These are phyloP conservation scores for Schizophyllum amplum DNA, from an alignment of 1,284 basidiomycete genomes.

Conservation along the genomic window DNA sequence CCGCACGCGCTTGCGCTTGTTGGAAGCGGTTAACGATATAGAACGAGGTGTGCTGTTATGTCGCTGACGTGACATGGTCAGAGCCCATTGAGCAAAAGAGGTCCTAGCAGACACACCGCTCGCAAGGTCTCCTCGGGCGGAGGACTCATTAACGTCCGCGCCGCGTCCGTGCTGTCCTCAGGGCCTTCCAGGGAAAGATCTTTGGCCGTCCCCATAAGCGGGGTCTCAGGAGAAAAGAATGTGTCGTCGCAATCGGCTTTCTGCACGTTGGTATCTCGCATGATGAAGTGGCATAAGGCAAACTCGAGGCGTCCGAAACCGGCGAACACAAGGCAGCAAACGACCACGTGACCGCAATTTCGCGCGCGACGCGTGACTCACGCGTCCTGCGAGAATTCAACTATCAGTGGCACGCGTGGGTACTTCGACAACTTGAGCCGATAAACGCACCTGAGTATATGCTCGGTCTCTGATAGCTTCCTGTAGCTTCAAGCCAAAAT, in stretches of 20 bases:
- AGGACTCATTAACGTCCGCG: conserved; percentile 26
- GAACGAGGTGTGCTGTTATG: conserved; percentile 7
- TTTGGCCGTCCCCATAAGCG: neutral
- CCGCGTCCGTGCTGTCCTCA: conserved; percentile 15
- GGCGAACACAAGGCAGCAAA: neutral
- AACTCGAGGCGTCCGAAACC: neutral
- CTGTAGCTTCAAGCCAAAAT: too few relatives aligned
- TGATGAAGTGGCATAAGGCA: neutral
- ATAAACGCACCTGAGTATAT: too few relatives aligned
- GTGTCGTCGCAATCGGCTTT: neutral
- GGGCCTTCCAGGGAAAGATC: conserved; percentile 3
- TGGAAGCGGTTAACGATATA: conserved; percentile 14
- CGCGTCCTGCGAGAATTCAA: too few relatives aligned
- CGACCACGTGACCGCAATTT: neutral
- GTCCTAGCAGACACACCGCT: conserved; percentile 9
- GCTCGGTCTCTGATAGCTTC: too few relatives aligned
- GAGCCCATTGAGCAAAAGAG: conserved; percentile 1
- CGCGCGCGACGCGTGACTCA: neutral
- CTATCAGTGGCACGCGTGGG: too few relatives aligned
- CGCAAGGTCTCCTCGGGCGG: conserved; percentile 33
- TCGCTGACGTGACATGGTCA: conserved; percentile 3
- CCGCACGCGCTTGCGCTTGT: conserved; percentile 27
- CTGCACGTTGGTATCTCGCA: too few relatives aligned
- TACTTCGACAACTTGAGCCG: too few relatives aligned
- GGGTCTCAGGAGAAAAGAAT: neutral